phyloP scores from a whole-genome alignment of 106 monocot species.

The Chionographis japonica region DNA sequence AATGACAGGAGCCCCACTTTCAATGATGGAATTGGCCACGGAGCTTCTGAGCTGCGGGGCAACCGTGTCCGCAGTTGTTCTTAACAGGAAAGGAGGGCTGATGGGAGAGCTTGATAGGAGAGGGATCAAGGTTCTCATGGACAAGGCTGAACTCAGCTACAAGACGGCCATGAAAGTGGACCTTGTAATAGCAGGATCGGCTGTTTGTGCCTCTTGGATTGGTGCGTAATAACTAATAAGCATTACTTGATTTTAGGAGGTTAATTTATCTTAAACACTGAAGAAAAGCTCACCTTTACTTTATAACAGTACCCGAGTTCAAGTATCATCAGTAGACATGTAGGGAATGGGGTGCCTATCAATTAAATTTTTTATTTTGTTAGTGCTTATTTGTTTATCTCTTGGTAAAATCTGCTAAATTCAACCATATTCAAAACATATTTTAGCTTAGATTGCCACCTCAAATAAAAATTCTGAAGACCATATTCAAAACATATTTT shows the following conservation, averaged over 20 bases:
- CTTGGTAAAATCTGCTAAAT: too few species aligned
- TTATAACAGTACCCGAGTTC: too few species aligned
- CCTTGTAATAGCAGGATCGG: constrained; percentile 84
- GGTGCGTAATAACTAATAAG: constrained; percentile 36
- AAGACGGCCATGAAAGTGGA: constrained; percentile 73
- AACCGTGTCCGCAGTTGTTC: constrained; percentile 58
- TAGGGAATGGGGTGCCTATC: too few species aligned
- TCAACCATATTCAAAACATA: too few species aligned
- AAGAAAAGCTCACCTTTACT: too few species aligned
- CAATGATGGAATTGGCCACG: constrained; percentile 92
- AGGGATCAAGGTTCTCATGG: constrained; percentile 72
- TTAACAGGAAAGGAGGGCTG: constrained; percentile 82
- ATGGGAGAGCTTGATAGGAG: constrained; percentile 65
- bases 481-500: too few species aligned
- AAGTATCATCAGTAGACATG: too few species aligned
- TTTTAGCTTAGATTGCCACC: too few species aligned
- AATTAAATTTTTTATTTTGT: too few species aligned
- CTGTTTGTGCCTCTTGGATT: constrained; percentile 93
- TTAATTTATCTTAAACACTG: neutral
- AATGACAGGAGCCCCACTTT: constrained; percentile 91
- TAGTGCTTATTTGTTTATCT: too few species aligned
- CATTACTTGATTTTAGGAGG: neutral
- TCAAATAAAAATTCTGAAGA: too few species aligned
- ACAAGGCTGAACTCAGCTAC: constrained; percentile 60
- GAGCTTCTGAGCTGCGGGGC: constrained; percentile 88